Evolutionary conservation across 2,329 filamentous ascomycete species (phyloP).

Genomic region (Scedosporium boydii): DNA sequence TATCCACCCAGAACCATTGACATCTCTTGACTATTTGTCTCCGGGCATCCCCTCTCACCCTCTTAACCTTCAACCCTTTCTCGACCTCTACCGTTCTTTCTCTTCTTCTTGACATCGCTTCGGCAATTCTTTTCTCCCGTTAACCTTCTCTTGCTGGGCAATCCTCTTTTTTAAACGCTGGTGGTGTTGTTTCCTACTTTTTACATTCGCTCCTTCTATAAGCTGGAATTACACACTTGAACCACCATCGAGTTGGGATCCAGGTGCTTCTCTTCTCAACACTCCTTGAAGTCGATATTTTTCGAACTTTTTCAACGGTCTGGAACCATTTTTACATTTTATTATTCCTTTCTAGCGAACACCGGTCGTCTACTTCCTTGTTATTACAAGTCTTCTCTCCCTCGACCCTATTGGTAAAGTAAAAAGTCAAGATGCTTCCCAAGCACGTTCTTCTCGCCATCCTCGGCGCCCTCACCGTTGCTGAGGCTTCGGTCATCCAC

Average conservation of each 20-base stretch:
- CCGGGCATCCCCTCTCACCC: slow-evolving; percentile 19
- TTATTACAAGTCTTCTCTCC: too few species aligned
- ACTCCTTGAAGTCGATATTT: slow-evolving; percentile 19
- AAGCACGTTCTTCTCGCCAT: slow-evolving; percentile 40
- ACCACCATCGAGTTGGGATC: neutral
- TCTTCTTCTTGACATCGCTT: slow-evolving; percentile 16
- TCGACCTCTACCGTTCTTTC: slow-evolving; percentile 18
- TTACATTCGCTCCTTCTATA: slow-evolving; percentile 23
- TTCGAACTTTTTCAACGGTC: slow-evolving; percentile 28
- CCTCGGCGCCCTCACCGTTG: slow-evolving; percentile 33
- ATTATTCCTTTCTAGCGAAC: slow-evolving; percentile 9
- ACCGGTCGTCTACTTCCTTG: too few species aligned
- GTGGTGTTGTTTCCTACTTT: slow-evolving; percentile 43
- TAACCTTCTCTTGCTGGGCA: slow-evolving; percentile 9
- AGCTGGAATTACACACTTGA: slow-evolving; percentile 25
- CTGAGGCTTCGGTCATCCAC: slow-evolving; percentile 34
- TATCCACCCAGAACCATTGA: slow-evolving; percentile 20
- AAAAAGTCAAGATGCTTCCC: slow-evolving; percentile 37
- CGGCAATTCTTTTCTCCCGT: slow-evolving; percentile 23
- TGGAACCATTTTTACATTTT: slow-evolving; percentile 34
- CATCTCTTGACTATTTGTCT: slow-evolving; percentile 22
- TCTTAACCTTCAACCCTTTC: slow-evolving; percentile 17
- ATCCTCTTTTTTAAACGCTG: slow-evolving; percentile 30
- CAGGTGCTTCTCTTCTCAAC: neutral
- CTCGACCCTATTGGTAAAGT: too few species aligned